Evolutionary conservation across 306 rosid species (phyloP).

Genomic region (Gillenia trifoliata): DNA sequence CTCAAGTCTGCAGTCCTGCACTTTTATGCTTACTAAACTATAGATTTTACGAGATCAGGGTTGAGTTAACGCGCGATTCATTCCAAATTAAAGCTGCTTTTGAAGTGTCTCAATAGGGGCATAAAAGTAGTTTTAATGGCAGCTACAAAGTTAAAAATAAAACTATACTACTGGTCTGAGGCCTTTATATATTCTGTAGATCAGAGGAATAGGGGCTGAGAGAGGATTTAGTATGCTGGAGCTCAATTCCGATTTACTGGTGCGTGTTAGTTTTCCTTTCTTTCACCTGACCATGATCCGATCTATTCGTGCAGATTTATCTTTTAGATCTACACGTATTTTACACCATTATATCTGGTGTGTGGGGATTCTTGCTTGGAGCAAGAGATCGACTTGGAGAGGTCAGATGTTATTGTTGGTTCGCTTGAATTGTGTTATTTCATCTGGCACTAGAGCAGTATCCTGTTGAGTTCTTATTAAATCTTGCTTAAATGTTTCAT

Average conservation of each 20-base stretch:
- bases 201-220: background rate
- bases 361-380: slow-evolving; percentile 86
- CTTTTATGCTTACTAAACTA: background rate
- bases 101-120: background rate
- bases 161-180: background rate
- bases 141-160: background rate
- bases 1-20: background rate
- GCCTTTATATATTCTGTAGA: background rate
- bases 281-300: background rate
- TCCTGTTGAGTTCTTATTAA: background rate
- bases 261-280: background rate
- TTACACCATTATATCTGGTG: slow-evolving; percentile 71
- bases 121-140: background rate
- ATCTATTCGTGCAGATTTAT: slow-evolving; percentile 57
- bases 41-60: background rate
- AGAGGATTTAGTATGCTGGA: background rate
- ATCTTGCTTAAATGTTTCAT: background rate
- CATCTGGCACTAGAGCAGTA: background rate
- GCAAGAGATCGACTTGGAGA: slow-evolving; percentile 94
- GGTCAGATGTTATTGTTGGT: slow-evolving; percentile 39
- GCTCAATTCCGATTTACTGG: background rate
- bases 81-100: background rate
- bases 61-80: background rate
- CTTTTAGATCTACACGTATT: slow-evolving; percentile 69
- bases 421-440: slow-evolving; percentile 5